phyloP scores from a whole-genome alignment of 495 filamentous ascomycete species.

The Platismatia glauca region DNA sequence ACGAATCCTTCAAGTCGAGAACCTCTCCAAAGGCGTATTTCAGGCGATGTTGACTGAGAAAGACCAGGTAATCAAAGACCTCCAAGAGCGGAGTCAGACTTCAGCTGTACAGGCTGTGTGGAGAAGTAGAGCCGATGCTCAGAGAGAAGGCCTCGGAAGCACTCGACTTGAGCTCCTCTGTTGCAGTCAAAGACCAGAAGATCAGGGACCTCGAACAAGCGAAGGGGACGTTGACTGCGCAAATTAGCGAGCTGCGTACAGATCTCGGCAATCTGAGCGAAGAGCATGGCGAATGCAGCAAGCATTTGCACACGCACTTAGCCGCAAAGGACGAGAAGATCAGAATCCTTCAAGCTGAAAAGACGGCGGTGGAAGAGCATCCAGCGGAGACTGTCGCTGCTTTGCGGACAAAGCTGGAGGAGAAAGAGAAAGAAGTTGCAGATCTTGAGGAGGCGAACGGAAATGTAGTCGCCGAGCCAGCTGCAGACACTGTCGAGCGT shows the following conservation, averaged over 20 bases:
- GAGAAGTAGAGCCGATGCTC: background rate
- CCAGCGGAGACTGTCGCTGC: background rate
- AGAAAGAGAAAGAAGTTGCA: background rate
- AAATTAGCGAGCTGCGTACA: background rate
- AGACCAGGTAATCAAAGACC: background rate
- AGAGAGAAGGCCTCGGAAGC: background rate
- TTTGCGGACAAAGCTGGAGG: background rate
- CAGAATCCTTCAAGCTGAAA: background rate
- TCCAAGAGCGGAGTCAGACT: no score
- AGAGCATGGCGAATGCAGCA: background rate
- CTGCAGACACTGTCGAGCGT: background rate
- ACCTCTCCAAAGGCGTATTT: background rate
- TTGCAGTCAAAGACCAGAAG: background rate
- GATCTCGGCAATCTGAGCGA: background rate
- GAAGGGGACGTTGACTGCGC: background rate
- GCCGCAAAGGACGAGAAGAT: background rate
- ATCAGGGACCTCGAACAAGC: background rate
- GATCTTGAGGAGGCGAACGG: background rate
- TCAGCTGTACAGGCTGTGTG: background rate
- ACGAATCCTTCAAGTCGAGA: no score
- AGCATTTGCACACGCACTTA: background rate
- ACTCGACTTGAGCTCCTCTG: background rate
- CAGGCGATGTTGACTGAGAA: background rate
- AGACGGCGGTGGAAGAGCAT: background rate
- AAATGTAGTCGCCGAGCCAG: background rate